phyloP scores from a whole-genome alignment of 148 eudicot genomes.

The Nyssa sinensis region DNA sequence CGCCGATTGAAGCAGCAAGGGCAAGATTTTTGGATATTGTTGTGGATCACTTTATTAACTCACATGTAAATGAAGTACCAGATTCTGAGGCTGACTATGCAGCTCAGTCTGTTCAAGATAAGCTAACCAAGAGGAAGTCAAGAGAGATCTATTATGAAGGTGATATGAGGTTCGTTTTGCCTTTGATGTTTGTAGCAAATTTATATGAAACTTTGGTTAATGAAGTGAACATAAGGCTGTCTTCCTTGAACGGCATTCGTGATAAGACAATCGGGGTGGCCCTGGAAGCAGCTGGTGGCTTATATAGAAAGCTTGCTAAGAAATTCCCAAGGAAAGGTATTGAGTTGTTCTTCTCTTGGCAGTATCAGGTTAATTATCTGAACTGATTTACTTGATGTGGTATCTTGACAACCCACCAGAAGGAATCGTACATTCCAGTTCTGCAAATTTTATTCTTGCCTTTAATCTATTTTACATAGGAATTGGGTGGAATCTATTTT shows the following conservation, averaged over 20 bases:
- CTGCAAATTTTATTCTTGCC: neutral
- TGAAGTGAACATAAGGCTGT: constrained; percentile 70
- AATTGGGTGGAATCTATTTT: neutral
- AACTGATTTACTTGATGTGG: too few relatives aligned
- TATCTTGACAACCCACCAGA: neutral
- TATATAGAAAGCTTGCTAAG: constrained; percentile 82
- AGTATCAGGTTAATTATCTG: neutral
- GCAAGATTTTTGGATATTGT: constrained; percentile 77
- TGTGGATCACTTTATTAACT: constrained; percentile 66
- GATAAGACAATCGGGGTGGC: constrained; percentile 90
- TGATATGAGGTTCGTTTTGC: constrained; percentile 74
- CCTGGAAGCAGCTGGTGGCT: constrained; percentile 98
- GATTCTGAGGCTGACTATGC: constrained; percentile 49
- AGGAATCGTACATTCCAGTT: constrained; percentile 4
- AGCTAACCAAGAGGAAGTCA: constrained; percentile 67
- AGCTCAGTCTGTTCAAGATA: constrained; percentile 58
- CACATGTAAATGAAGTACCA: constrained; percentile 56
- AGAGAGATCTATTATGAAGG: constrained; percentile 73
- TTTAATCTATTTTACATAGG: neutral
- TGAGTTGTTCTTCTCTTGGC: neutral
- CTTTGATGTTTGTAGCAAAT: constrained; percentile 96
- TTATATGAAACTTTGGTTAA: constrained; percentile 78
- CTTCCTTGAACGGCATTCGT: constrained; percentile 67
- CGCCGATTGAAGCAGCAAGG: constrained; percentile 81
- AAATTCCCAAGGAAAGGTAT: constrained; percentile 89